Conservation (phyloP, 1,284 basidiomycete genomes). For the Moniliella sp. region DNA sequence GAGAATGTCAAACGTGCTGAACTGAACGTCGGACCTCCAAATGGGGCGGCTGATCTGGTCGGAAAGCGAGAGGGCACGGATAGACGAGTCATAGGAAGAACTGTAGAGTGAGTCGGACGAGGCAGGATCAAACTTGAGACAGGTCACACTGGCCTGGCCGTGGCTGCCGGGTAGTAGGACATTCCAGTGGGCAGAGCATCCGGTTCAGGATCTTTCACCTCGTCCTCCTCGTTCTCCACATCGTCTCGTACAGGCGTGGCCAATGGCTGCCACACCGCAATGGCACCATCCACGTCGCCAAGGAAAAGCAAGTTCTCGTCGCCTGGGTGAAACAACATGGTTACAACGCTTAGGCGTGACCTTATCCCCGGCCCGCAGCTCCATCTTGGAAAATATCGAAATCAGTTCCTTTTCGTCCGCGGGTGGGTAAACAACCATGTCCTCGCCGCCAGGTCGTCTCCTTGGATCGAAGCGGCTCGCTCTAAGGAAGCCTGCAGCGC, state of each 20-base stretch:
- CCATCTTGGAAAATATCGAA: too few relatives aligned
- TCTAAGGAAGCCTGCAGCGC: too few relatives aligned
- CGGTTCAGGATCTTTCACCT: too few relatives aligned
- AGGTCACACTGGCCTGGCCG: conserved; percentile 18
- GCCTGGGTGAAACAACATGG: conserved; percentile 20
- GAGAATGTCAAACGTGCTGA: conserved; percentile 26
- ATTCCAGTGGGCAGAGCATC: conserved; percentile 7
- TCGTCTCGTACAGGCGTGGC: too few relatives aligned
- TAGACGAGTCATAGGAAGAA: conserved; percentile 20
- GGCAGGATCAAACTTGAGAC: conserved; percentile 23
- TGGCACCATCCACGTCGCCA: conserved; percentile 24
- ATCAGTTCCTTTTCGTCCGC: too few relatives aligned
- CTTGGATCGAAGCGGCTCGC: too few relatives aligned
- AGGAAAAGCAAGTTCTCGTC: conserved; percentile 22
- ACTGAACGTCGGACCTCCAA: conserved; percentile 18
- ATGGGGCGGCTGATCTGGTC: conserved; percentile 6
- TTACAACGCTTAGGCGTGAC: conserved; percentile 19
- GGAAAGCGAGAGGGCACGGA: conserved; percentile 16
- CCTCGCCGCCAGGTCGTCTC: too few relatives aligned
- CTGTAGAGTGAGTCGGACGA: conserved; percentile 14
- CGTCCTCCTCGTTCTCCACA: conserved; percentile 7
- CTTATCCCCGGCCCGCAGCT: too few relatives aligned
- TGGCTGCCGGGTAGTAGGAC: conserved; percentile 16
- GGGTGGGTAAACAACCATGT: too few relatives aligned
- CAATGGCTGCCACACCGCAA: conserved; percentile 25